Evolutionary conservation across 1,284 basidiomycete genomes (phyloP).

Genomic region (Cutaneotrichosporon sp.): DNA sequence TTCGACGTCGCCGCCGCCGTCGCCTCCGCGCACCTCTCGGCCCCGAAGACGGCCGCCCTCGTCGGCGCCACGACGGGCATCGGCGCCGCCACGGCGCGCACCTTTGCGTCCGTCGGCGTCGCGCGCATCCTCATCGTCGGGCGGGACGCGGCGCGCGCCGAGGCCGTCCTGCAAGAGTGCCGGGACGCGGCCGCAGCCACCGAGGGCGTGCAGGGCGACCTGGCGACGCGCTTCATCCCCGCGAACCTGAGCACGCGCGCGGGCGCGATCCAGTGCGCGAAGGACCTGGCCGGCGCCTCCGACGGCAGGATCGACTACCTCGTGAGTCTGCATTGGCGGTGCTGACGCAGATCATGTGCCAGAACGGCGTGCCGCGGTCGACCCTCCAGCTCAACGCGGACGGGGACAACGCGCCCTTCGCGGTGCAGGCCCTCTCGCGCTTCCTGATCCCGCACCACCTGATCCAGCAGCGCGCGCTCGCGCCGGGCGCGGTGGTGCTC

Average conservation of each 20-base stretch:
- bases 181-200: background rate
- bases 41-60: background rate
- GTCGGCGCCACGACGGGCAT: constrained; percentile 3
- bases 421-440: constrained; percentile 4
- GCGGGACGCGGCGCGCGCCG: background rate
- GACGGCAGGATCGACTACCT: background rate
- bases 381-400: background rate
- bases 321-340: too few relatives aligned
- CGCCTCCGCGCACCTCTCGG: background rate
- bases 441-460: background rate
- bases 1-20: constrained; percentile 1
- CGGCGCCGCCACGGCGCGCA: background rate
- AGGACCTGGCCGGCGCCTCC: background rate
- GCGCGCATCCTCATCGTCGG: background rate
- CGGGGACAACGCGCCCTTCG: background rate
- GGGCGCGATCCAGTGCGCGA: background rate
- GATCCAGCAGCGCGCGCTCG: background rate
- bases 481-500: background rate
- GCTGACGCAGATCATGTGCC: too few relatives aligned
- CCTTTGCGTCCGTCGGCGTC: background rate
- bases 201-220: background rate
- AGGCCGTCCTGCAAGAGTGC: background rate
- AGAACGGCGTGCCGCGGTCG: background rate
- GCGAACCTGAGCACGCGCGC: background rate
- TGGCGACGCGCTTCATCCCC: background rate